These are phyloP conservation scores for Chytridium lagenaria DNA, from an alignment of 371 early-diverging fungal species.

Conservation along the genomic window DNA sequence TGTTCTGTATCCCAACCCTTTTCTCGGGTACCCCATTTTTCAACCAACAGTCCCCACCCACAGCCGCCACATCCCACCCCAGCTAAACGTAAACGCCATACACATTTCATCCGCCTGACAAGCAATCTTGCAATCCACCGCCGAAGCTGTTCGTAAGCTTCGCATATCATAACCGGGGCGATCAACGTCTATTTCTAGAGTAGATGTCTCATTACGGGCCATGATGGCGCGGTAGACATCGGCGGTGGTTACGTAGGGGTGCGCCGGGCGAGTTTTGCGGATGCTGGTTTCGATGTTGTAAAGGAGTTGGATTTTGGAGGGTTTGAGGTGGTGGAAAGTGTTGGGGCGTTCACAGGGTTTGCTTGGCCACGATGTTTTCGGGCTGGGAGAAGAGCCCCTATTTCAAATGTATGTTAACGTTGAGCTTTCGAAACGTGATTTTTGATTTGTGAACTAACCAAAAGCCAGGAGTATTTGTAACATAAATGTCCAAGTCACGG, in stretches of 20 bases:
- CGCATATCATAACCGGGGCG: neutral
- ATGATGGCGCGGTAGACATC: constrained; percentile 2
- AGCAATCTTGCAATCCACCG: constrained; percentile 34
- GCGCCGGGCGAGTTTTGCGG: constrained; percentile 19
- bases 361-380: constrained; percentile 42
- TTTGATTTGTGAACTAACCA: too few species aligned
- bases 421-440: too few species aligned
- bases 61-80: constrained; percentile 34
- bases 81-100: constrained; percentile 38
- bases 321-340: constrained; percentile 58
- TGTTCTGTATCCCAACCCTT: constrained; percentile 23
- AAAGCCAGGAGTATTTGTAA: constrained; percentile 35
- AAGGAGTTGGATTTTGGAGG: constrained; percentile 50
- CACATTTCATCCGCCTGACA: constrained; percentile 42
- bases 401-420: neutral
- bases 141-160: neutral
- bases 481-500: constrained; percentile 51
- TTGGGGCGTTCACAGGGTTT: constrained; percentile 50
- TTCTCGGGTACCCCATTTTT: constrained; percentile 24
- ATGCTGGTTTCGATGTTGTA: constrained; percentile 28
- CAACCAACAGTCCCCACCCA: constrained; percentile 11
- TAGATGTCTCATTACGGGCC: neutral
- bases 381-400: constrained; percentile 32
- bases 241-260: constrained; percentile 1
- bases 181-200: neutral